phyloP scores from a whole-genome alignment of 2,329 filamentous ascomycete species.

The Claviceps humidiphila region DNA sequence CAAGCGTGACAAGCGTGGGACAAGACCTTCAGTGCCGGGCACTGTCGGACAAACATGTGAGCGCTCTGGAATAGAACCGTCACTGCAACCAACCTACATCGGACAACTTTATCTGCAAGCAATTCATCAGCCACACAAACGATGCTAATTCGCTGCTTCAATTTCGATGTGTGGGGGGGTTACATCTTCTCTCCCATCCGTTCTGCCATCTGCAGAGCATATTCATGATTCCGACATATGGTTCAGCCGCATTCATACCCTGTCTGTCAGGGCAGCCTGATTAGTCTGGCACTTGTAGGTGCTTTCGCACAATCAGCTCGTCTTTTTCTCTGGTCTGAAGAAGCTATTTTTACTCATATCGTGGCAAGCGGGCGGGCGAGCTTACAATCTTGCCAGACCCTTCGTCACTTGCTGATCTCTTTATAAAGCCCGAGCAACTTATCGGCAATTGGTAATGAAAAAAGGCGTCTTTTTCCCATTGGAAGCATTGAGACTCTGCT shows the following conservation, averaged over 20 bases:
- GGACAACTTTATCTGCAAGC: neutral
- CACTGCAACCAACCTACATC: no score
- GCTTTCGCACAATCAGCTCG: neutral
- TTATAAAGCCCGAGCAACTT: neutral
- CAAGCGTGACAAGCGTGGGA: no score
- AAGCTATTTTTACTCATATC: neutral
- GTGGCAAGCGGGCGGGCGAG: no score
- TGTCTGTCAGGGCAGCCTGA: no score
- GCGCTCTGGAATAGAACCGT: neutral
- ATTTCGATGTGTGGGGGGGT: neutral
- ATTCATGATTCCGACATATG: neutral
- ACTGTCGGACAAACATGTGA: neutral
- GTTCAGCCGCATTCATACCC: no score
- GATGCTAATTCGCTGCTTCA: neutral
- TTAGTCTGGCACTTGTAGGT: no score
- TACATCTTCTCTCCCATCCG: neutral
- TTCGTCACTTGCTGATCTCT: neutral
- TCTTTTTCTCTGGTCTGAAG: neutral
- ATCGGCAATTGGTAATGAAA: no score
- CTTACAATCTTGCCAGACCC: neutral
- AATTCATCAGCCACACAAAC: neutral
- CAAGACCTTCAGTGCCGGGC: neutral
- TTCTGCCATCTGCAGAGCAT: neutral
- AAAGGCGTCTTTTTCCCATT: neutral
- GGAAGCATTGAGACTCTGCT: neutral